These are phyloP conservation scores for Mycogone perniciosa DNA, from an alignment of 2,329 filamentous ascomycete genomes.

Conservation along the genomic window DNA sequence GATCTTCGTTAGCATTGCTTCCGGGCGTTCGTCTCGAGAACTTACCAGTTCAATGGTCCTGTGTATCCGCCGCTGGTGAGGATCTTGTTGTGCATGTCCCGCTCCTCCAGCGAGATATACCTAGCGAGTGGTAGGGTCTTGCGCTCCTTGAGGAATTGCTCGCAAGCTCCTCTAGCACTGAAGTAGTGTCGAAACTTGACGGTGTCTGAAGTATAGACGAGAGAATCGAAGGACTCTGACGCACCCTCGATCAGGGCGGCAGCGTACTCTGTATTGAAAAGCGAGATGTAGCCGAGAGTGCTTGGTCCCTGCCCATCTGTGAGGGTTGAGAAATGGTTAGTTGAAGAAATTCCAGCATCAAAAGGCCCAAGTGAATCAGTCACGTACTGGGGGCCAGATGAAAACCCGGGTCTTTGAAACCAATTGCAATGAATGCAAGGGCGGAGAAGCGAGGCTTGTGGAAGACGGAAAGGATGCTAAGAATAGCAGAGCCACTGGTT, in stretches of 20 bases:
- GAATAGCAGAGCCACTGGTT: conserved; percentile 12
- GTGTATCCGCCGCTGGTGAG: not conserved
- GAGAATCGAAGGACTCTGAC: not conserved
- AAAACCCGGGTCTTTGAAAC: not conserved
- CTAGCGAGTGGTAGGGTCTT: not conserved
- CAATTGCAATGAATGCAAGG: not conserved
- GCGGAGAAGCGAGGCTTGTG: not conserved
- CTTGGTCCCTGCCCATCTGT: not conserved
- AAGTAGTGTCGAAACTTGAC: not conserved
- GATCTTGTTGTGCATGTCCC: not conserved
- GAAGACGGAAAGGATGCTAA: not conserved
- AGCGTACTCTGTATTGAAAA: not conserved
- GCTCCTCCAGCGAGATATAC: not conserved
- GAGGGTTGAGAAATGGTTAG: too few relatives aligned
- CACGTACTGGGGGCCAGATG: not conserved
- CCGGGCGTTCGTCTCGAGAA: not conserved
- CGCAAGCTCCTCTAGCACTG: not conserved
- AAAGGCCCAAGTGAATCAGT: not conserved
- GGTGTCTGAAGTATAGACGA: not conserved
- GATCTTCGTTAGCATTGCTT: not conserved
- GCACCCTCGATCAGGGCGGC: not conserved
- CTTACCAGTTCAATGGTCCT: conserved; percentile 1
- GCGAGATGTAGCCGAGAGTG: not conserved
- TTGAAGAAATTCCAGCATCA: not conserved
- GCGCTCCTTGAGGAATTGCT: not conserved